A percentile compares a stretch with the other conserved stretches of the same genome.
Conservation (phyloP, 495 filamentous ascomycete species). For the Xylaria longipes region DNA sequence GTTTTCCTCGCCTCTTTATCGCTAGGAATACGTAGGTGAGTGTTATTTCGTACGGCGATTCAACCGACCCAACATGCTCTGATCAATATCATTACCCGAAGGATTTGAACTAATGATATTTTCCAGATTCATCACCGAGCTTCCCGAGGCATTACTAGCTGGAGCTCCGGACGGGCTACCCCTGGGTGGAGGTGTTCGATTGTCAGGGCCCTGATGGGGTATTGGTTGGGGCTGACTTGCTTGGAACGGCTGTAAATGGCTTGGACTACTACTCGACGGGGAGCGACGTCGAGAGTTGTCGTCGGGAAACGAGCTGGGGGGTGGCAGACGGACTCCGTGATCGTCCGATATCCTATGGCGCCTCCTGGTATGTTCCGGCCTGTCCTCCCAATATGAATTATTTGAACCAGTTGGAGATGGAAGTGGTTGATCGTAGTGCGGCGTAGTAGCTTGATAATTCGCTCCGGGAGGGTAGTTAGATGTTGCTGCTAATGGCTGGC, state of each 20-base stretch:
- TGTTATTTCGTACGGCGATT: slow-evolving; percentile 33
- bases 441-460: slow-evolving; percentile 37
- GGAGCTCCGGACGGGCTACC: slow-evolving; percentile 36
- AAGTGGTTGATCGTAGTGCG: slow-evolving; percentile 44
- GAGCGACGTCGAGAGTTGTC: slow-evolving; percentile 55
- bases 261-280: slow-evolving; percentile 50
- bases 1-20: neutral
- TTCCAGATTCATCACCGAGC: slow-evolving; percentile 52
- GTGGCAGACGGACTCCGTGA: slow-evolving; percentile 50
- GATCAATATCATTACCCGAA: slow-evolving; percentile 48
- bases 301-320: slow-evolving; percentile 50
- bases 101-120: slow-evolving; percentile 46
- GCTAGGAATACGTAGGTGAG: neutral
- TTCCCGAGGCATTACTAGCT: slow-evolving; percentile 34
- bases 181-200: slow-evolving; percentile 34
- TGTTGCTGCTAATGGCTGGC: slow-evolving; percentile 49
- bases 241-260: slow-evolving; percentile 42
- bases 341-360: slow-evolving; percentile 50
- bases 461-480: slow-evolving; percentile 30
- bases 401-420: slow-evolving; percentile 45
- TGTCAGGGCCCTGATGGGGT: slow-evolving; percentile 35
- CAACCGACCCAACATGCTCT: slow-evolving; percentile 50
- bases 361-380: slow-evolving; percentile 36
- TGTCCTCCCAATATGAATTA: slow-evolving; percentile 40
- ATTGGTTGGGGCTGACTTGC: slow-evolving; percentile 24